Base-by-base conservation (phyloP, 2,329 filamentous ascomycete genomes). In the Paradendryphiella salina region DNA sequence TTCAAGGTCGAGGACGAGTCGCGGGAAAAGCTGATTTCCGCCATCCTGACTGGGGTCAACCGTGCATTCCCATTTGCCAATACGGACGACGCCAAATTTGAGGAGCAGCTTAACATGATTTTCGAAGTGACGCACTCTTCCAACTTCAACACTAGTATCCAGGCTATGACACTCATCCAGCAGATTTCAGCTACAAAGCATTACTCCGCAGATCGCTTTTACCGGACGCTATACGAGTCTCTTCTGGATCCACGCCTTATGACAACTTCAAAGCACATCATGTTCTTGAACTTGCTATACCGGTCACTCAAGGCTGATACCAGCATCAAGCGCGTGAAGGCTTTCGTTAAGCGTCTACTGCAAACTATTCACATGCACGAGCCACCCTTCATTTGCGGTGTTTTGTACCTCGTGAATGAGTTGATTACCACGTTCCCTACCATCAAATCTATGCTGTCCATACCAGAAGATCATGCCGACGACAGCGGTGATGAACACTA, bases 111-210 rank as follows among this genome's bases (percentile, higher is more conserved):
- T 50, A 88, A 97, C 69, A 96, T 93, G 3, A 82, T 99, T 20
- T 99, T 96, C 81, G 87, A 85, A 64, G 94, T 99, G 65, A 96
- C 94, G 0, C 94, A 99, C 75, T 97, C 93, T 0, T 90, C 93
- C 49, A 99, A 99, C 74, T 97, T 99, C 82, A 99, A 97, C 76
- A 99, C 94, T 0, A 94, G 91, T 69, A 90, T 99, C 31, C 94
- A 99, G 74, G 93, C 94, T 28, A 82, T 99, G 59, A 88, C 96
- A 76, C 79, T 99, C 39, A 95, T 99, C 60, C 94, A 97, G 71
- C 94, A 97, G 72, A 82, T 99, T 21, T 89, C 91, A 0, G 80
- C 85, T 1, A 84, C 86, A 3, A 90, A 94, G 70, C 87, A 92
- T 64, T 80, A 93, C 46, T 87, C 88, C 4, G 86, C 87, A 10